These are phyloP conservation scores for Aspergillus conjunctus DNA, from an alignment of 495 filamentous ascomycete genomes.

Conservation along the genomic window DNA sequence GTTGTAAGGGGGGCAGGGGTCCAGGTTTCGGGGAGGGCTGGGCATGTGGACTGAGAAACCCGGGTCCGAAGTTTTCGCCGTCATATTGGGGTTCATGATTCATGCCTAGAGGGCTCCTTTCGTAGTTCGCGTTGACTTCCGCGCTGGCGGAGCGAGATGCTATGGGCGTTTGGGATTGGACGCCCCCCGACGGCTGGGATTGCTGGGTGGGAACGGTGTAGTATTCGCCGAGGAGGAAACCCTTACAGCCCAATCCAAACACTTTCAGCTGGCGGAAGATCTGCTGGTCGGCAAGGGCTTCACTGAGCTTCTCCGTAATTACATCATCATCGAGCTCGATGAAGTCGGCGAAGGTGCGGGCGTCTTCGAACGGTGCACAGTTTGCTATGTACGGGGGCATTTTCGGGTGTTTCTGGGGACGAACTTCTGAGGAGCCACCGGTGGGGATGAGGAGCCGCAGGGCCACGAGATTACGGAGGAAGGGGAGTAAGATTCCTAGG, in stretches of 20 bases:
- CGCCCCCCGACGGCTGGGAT: constrained; percentile 5
- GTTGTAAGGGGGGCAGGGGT: not conserved
- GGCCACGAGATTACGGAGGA: constrained; percentile 48
- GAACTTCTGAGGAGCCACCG: constrained; percentile 9
- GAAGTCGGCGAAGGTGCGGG: constrained; percentile 34
- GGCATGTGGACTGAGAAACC: constrained; percentile 1
- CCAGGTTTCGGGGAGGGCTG: not conserved
- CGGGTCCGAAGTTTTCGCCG: not conserved
- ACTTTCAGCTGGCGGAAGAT: constrained; percentile 40
- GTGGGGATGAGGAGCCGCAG: constrained; percentile 48
- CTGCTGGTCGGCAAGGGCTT: constrained; percentile 37
- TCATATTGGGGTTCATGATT: not conserved
- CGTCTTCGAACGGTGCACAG: constrained; percentile 20
- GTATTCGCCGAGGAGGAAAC: constrained; percentile 40
- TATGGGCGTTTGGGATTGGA: constrained; percentile 22
- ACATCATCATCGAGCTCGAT: constrained; percentile 44
- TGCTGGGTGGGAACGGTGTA: constrained; percentile 33
- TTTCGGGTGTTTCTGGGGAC: not conserved
- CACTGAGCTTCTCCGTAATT: constrained; percentile 36
- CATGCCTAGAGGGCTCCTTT: constrained; percentile 6
- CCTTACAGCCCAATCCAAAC: constrained; percentile 45
- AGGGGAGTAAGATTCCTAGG: constrained; percentile 47
- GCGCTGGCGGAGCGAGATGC: constrained; percentile 20
- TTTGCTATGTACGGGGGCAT: not conserved
- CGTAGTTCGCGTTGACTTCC: constrained; percentile 11